Conservation (phyloP, 1,284 basidiomycete genomes). For the Psilocybe mexicana region DNA sequence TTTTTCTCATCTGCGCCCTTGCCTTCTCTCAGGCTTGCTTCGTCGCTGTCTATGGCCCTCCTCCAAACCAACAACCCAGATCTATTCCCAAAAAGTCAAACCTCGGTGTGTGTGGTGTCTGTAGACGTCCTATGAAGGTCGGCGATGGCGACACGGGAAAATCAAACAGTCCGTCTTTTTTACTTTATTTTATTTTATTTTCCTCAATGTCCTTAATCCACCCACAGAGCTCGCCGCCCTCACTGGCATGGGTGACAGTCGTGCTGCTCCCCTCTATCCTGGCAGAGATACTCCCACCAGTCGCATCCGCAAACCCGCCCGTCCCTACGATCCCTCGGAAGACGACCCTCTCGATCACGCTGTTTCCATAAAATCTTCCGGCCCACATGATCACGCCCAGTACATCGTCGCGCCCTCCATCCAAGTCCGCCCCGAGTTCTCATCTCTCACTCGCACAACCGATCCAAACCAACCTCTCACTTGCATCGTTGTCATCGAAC, state of each 20-base stretch:
- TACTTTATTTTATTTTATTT: slow-evolving; percentile 1
- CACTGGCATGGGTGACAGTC: slow-evolving; percentile 80
- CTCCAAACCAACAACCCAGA: slow-evolving; percentile 62
- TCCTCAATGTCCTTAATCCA: slow-evolving; percentile 1
- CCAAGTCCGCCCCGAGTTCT: slow-evolving; percentile 86
- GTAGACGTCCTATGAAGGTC: slow-evolving; percentile 92
- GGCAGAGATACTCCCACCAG: slow-evolving; percentile 61
- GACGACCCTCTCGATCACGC: slow-evolving; percentile 78
- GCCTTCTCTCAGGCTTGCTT: slow-evolving; percentile 77
- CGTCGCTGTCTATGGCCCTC: slow-evolving; percentile 90
- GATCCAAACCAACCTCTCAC: slow-evolving; percentile 82
- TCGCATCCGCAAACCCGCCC: slow-evolving; percentile 36
- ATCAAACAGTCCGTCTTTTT: slow-evolving; percentile 76
- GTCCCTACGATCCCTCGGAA: slow-evolving; percentile 62
- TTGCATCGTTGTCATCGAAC: slow-evolving; percentile 88
- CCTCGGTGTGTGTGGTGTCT: slow-evolving; percentile 95
- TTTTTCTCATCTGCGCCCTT: slow-evolving; percentile 12
- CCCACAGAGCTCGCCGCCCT: slow-evolving; percentile 79
- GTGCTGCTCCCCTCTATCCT: slow-evolving; percentile 57
- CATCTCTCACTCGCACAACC: slow-evolving; percentile 70
- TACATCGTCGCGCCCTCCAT: slow-evolving; percentile 88
- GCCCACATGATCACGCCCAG: slow-evolving; percentile 48
- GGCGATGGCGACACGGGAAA: slow-evolving; percentile 80
- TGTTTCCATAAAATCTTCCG: slow-evolving; percentile 49
- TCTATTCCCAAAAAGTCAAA: slow-evolving; percentile 69